phyloP scores from a whole-genome alignment of 345 rosid species.

The Eucalyptus cloeziana region DNA sequence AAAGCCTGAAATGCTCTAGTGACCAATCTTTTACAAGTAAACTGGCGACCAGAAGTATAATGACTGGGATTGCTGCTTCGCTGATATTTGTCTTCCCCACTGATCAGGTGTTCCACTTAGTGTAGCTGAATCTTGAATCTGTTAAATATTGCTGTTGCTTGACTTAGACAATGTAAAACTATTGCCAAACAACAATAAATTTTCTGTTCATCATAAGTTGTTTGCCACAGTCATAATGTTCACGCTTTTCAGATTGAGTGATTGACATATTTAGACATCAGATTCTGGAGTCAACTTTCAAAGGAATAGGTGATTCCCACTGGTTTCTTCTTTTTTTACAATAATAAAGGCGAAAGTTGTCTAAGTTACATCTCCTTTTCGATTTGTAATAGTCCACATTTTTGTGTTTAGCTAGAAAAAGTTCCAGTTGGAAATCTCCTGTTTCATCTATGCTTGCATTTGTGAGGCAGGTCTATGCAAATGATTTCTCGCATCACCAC shows the following conservation, averaged over 20 bases:
- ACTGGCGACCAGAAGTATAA: conserved; percentile 9
- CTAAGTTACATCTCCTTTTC: not conserved
- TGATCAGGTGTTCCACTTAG: conserved; percentile 34
- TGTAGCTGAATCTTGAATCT: not conserved
- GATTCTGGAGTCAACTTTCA: not conserved
- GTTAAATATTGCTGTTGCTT: not conserved
- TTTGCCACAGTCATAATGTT: not conserved
- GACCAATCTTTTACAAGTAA: conserved; percentile 14
- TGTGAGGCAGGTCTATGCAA: conserved; percentile 45
- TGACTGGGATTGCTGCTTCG: conserved; percentile 61
- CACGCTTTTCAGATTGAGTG: not conserved
- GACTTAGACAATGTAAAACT: not conserved
- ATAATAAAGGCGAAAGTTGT: not conserved
- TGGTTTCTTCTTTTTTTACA: not conserved
- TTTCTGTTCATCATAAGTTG: not conserved
- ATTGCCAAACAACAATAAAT: not conserved
- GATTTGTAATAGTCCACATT: not conserved
- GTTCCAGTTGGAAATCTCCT: not conserved
- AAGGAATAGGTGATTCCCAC: not conserved
- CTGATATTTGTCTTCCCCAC: conserved; percentile 46
- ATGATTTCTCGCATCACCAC: conserved; percentile 18
- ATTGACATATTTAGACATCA: not conserved
- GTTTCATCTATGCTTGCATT: not conserved
- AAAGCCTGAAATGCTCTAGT: conserved; percentile 23
- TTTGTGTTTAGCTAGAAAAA: not conserved